Conservation (phyloP, 129 eudicot genomes). For the Glebionis coronaria region DNA sequence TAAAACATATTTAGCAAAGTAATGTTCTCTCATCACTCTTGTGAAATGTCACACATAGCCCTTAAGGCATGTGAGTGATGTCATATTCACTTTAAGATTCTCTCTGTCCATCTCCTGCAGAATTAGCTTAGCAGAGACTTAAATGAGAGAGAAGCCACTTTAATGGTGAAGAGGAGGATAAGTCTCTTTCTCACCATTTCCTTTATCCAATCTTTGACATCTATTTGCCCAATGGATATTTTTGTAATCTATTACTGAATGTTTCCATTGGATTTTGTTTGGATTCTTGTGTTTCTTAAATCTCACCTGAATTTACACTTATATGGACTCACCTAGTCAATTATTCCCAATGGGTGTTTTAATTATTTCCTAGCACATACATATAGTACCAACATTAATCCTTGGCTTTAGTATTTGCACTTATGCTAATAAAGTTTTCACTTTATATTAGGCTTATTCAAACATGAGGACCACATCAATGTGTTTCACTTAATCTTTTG, state of each 20-base stretch:
- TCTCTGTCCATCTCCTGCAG: slow-evolving; percentile 38
- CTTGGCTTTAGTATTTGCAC: slow-evolving; percentile 6
- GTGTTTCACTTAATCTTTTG: neutral
- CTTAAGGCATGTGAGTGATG: slow-evolving; percentile 40
- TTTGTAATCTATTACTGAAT: slow-evolving; percentile 31
- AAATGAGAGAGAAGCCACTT: slow-evolving; percentile 40
- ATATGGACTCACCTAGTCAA: slow-evolving; percentile 23
- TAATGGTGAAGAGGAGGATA: slow-evolving; percentile 42
- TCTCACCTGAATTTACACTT: slow-evolving; percentile 31
- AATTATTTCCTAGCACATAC: slow-evolving; percentile 26
- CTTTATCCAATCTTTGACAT: slow-evolving; percentile 29
- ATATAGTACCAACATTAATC: slow-evolving; percentile 27
- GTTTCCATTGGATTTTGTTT: slow-evolving; percentile 41
- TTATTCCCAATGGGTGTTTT: slow-evolving; percentile 21
- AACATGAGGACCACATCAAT: slow-evolving; percentile 18
- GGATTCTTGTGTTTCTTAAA: slow-evolving; percentile 45
- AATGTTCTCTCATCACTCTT: slow-evolving; percentile 22
- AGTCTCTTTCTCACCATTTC: slow-evolving; percentile 29
- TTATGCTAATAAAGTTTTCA: slow-evolving; percentile 16
- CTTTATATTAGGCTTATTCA: slow-evolving; percentile 14
- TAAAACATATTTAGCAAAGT: slow-evolving; percentile 31
- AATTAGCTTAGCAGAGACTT: slow-evolving; percentile 38
- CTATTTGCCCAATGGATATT: slow-evolving; percentile 29
- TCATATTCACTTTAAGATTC: slow-evolving; percentile 39
- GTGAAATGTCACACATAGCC: slow-evolving; percentile 31